These are phyloP conservation scores for Metarhizium humberi DNA, from an alignment of 2,329 filamentous ascomycete genomes.

Conservation along the genomic window DNA sequence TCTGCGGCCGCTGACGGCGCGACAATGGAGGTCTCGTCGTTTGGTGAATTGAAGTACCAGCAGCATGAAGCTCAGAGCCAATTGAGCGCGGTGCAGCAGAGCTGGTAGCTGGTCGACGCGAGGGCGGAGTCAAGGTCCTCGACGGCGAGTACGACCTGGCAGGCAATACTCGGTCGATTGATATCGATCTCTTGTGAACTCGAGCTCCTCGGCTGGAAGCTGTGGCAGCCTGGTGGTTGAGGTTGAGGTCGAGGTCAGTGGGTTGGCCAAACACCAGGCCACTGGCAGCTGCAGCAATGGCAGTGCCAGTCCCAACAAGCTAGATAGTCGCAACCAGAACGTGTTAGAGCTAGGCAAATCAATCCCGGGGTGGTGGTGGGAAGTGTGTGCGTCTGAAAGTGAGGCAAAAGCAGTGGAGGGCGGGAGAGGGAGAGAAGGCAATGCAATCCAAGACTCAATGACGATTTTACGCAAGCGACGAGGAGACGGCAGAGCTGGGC, in stretches of 20 bases:
- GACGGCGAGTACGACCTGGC: background rate
- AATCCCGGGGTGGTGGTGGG: background rate
- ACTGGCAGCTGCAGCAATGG: slow-evolving; percentile 49
- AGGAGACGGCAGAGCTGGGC: background rate
- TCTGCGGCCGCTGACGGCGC: slow-evolving; percentile 27
- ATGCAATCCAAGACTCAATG: background rate
- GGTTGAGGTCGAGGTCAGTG: slow-evolving; percentile 33
- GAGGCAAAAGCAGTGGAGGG: background rate
- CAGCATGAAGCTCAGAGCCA: slow-evolving; percentile 9
- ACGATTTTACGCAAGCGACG: background rate
- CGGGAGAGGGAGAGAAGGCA: background rate
- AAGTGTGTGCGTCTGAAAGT: background rate
- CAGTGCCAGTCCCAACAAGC: slow-evolving; percentile 54
- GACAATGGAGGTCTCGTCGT: slow-evolving; percentile 26
- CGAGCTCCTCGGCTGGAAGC: slow-evolving; percentile 3
- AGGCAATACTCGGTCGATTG: slow-evolving; percentile 24
- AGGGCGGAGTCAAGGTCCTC: slow-evolving; percentile 1
- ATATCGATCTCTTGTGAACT: slow-evolving; percentile 21
- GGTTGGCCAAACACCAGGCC: slow-evolving; percentile 51
- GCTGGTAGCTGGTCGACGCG: slow-evolving; percentile 7
- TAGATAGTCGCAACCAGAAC: slow-evolving; percentile 21
- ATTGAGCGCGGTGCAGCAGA: background rate
- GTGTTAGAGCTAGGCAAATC: slow-evolving; percentile 12
- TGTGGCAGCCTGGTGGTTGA: slow-evolving; percentile 15
- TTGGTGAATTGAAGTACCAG: slow-evolving; percentile 19